Evolutionary conservation across 495 filamentous ascomycete genomes (phyloP).

Genomic region (Talaromyces stipitatus): DNA sequence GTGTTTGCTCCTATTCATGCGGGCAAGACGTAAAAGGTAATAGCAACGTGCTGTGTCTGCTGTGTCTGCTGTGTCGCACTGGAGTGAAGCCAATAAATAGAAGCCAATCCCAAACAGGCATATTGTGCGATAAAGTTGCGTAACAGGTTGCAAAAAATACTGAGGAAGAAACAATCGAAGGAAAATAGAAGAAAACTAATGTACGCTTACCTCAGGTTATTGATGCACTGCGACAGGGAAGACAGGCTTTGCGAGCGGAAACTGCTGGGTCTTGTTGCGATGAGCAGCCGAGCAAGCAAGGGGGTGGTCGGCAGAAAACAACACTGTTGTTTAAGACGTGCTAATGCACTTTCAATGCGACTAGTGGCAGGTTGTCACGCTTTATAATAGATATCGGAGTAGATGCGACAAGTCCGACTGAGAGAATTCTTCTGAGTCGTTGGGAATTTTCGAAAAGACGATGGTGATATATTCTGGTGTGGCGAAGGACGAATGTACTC

Average conservation of each 20-base stretch:
- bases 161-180: background rate
- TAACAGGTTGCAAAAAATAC: background rate
- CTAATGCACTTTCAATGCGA: background rate
- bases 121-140: background rate
- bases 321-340: background rate
- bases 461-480: background rate
- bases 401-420: background rate
- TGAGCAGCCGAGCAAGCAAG: background rate
- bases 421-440: background rate
- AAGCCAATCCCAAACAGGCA: background rate
- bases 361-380: background rate
- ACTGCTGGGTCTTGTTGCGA: background rate
- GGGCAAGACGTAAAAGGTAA: background rate
- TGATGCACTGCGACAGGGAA: background rate
- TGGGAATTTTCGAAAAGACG: background rate
- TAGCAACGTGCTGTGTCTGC: background rate
- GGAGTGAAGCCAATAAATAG: background rate
- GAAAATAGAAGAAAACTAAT: slow-evolving; percentile 1
- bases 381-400: background rate
- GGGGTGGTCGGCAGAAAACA: background rate
- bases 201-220: slow-evolving; percentile 1
- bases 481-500: background rate
- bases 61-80: background rate
- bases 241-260: background rate
- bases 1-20: background rate